phyloP scores from a whole-genome alignment of 2,329 filamentous ascomycete species.

The Emmonsia crescens region DNA sequence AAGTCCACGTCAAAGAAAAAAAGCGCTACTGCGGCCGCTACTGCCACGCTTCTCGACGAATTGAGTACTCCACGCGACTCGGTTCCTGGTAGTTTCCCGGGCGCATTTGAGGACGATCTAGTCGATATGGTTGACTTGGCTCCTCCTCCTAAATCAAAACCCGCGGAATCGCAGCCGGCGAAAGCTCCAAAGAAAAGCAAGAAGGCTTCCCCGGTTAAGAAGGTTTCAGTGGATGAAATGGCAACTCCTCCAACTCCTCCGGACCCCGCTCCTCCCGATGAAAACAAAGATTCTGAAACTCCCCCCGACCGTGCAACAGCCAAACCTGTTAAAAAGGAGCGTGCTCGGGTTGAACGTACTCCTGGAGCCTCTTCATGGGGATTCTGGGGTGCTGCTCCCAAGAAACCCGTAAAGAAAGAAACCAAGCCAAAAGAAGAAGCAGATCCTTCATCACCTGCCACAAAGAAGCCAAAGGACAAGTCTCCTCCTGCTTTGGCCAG shows the following conservation, averaged over 20 bases:
- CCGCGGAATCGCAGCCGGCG: constrained; percentile 22
- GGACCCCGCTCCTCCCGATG: constrained; percentile 6
- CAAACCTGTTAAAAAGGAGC: constrained; percentile 59
- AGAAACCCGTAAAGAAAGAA: constrained; percentile 43
- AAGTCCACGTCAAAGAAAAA: constrained; percentile 14
- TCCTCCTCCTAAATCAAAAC: constrained; percentile 33
- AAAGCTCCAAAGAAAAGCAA: constrained; percentile 24
- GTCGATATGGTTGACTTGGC: constrained; percentile 31
- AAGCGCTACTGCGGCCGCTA: constrained; percentile 9
- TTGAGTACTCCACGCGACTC: constrained; percentile 26
- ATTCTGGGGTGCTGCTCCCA: constrained; percentile 53
- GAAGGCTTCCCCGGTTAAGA: constrained; percentile 20
- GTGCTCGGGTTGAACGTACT: constrained; percentile 63
- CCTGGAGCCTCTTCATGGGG: constrained; percentile 60
- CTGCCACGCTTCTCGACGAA: constrained; percentile 16
- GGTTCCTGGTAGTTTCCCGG: constrained; percentile 48
- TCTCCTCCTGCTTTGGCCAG: constrained; percentile 37
- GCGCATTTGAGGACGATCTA: constrained; percentile 37
- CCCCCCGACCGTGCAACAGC: constrained; percentile 19
- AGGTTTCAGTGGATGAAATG: constrained; percentile 33
- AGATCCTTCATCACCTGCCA: constrained; percentile 12
- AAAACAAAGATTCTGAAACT: constrained; percentile 19
- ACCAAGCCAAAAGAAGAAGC: constrained; percentile 25
- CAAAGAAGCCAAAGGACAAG: constrained; percentile 32
- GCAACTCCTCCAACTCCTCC: constrained; percentile 35